Evolutionary conservation across 345 rosid species (phyloP).

Genomic region (Aethionema arabicum): DNA sequence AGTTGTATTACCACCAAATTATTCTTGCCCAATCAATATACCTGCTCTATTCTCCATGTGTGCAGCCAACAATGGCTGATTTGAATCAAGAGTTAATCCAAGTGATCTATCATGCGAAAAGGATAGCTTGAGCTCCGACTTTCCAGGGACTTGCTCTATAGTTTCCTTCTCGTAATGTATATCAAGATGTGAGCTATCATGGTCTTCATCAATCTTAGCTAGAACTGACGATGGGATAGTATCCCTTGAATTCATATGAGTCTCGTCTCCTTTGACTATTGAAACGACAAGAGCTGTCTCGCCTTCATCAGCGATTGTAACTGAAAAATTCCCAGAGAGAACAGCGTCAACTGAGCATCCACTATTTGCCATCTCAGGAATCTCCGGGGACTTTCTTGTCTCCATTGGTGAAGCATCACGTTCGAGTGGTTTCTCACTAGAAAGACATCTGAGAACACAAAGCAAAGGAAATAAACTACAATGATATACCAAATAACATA

Average conservation of each 20-base stretch:
- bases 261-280: constrained; percentile 54
- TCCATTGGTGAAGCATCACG: constrained; percentile 43
- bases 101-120: constrained; percentile 45
- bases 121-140: constrained; percentile 44
- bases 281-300: constrained; percentile 95
- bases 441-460: constrained; percentile 57
- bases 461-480: constrained; percentile 15
- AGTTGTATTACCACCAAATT: constrained; percentile 5
- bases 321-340: constrained; percentile 65
- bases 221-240: constrained; percentile 35
- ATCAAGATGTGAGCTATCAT: constrained; percentile 32
- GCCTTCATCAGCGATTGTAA: constrained; percentile 87
- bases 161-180: constrained; percentile 38
- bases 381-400: constrained; percentile 39
- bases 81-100: constrained; percentile 40
- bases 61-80: constrained; percentile 15
- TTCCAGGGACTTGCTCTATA: constrained; percentile 37
- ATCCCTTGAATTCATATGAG: constrained; percentile 46
- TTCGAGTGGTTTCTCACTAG: constrained; percentile 46
- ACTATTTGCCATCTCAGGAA: constrained; percentile 43
- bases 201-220: constrained; percentile 41
- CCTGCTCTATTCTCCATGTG: constrained; percentile 27
- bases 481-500: constrained; percentile 14
- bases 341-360: constrained; percentile 50
- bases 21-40: constrained; percentile 12